Conservation (phyloP, 805 yeast species). For the Cyberlindnera xylosilytica region DNA sequence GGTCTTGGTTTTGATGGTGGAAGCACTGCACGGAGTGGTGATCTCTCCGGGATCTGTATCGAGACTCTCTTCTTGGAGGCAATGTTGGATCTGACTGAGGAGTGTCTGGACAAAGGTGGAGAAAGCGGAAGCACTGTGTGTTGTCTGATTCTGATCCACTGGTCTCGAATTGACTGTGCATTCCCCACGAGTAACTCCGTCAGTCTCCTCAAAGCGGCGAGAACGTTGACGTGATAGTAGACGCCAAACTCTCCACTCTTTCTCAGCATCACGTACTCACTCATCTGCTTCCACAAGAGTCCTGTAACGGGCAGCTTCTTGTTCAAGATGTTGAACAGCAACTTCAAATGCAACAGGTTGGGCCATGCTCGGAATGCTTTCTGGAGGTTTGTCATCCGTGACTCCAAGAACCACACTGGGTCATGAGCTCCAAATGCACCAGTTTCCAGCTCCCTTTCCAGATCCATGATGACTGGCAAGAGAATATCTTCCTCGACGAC, state of each 20-base stretch:
- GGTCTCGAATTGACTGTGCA: slow-evolving; percentile 3
- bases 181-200: slow-evolving; percentile 3
- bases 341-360: slow-evolving; percentile 2
- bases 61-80: too few relatives aligned
- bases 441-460: neutral
- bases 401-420: slow-evolving; percentile 7
- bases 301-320: slow-evolving; percentile 3
- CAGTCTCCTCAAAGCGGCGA: slow-evolving; percentile 2
- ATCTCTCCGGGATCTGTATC: too few relatives aligned
- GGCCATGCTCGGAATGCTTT: slow-evolving; percentile 6
- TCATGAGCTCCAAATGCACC: slow-evolving; percentile 2
- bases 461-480: neutral
- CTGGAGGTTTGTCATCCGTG: neutral
- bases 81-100: too few relatives aligned
- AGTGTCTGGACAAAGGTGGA: too few relatives aligned
- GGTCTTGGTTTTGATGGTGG: slow-evolving; percentile 1
- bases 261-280: slow-evolving; percentile 1
- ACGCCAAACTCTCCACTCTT: slow-evolving; percentile 8
- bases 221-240: slow-evolving; percentile 4
- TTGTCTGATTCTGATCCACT: slow-evolving; percentile 3
- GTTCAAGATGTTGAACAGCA: slow-evolving; percentile 1
- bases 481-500: neutral
- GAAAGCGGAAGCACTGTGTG: neutral
- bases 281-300: slow-evolving; percentile 3
- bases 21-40: neutral